These are phyloP conservation scores for Venturia pyrina DNA, from an alignment of 2,329 filamentous ascomycete genomes.

Conservation along the genomic window DNA sequence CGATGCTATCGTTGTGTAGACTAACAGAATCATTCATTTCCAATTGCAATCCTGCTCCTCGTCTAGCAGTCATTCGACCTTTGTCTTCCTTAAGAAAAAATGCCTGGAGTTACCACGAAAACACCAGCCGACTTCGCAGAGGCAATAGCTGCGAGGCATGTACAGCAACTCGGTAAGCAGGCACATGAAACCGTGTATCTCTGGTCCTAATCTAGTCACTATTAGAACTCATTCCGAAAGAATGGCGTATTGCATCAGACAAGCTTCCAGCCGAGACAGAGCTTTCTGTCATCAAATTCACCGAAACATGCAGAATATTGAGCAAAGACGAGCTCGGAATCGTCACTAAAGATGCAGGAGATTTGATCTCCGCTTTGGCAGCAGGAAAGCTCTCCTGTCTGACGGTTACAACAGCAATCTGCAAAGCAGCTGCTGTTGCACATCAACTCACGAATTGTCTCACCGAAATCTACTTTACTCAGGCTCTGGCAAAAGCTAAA, in stretches of 20 bases:
- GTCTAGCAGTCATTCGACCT: background rate
- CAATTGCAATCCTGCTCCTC: background rate
- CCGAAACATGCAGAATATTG: background rate
- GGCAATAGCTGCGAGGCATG: background rate
- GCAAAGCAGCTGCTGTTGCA: conserved; percentile 26
- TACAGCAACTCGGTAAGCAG: background rate
- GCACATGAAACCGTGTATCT: background rate
- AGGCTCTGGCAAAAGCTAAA: conserved; percentile 24
- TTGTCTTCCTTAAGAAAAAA: background rate
- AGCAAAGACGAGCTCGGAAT: conserved; percentile 36
- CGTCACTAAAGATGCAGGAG: conserved; percentile 32
- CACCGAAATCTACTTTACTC: conserved; percentile 28
- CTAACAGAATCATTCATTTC: background rate
- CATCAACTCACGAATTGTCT: conserved; percentile 24
- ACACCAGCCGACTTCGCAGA: background rate
- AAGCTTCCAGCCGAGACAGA: background rate
- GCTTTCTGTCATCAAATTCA: background rate
- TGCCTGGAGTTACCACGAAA: background rate
- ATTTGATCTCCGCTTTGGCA: conserved; percentile 32
- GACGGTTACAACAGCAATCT: conserved; percentile 33
- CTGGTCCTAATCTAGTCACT: background rate
- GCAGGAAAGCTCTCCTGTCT: conserved; percentile 25
- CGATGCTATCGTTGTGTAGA: no score
- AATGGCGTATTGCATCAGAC: background rate
- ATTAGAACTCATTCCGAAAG: background rate